Conservation (phyloP, 768 basidiomycete species). For the Antrodiella citrinella region DNA sequence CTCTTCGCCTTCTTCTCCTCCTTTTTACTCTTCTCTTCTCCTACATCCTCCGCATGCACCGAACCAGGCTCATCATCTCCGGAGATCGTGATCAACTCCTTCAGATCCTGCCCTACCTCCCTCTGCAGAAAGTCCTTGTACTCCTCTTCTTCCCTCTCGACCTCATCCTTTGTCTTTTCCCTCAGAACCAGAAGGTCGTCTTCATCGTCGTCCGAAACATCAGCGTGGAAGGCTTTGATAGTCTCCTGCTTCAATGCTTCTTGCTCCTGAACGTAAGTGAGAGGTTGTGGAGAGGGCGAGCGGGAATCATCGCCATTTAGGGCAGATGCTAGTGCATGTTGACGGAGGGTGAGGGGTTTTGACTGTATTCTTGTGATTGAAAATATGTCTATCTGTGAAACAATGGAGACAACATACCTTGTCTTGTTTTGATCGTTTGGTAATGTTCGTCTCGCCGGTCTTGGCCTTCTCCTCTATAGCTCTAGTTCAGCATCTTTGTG, state of each 20-base stretch:
- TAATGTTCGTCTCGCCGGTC: constrained; percentile 26
- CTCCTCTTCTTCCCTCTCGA: constrained; percentile 73
- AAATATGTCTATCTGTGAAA: constrained; percentile 2
- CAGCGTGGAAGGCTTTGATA: constrained; percentile 69
- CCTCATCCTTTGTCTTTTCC: constrained; percentile 72
- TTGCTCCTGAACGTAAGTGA: constrained; percentile 78
- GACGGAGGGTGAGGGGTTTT: constrained; percentile 70
- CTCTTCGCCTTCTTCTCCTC: constrained; percentile 19
- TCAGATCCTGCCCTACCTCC: constrained; percentile 72
- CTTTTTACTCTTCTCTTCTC: constrained; percentile 22
- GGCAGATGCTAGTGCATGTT: constrained; percentile 57
- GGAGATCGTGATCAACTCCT: constrained; percentile 56
- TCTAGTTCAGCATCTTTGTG: not conserved
- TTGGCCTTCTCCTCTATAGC: constrained; percentile 58
- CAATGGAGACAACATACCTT: constrained; percentile 34
- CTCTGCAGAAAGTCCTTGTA: constrained; percentile 77
- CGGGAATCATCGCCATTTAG: constrained; percentile 45
- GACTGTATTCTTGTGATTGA: no score
- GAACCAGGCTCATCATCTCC: constrained; percentile 13
- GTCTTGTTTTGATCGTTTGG: constrained; percentile 29
- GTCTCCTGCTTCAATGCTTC: constrained; percentile 68
- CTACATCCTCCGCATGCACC: constrained; percentile 14
- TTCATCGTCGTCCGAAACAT: constrained; percentile 28
- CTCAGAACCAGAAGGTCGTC: constrained; percentile 68
- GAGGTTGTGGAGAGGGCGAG: constrained; percentile 40